Evolutionary conservation across 1,139 yeast species (phyloP).

Genomic region (Geotrichum klebahnii): DNA sequence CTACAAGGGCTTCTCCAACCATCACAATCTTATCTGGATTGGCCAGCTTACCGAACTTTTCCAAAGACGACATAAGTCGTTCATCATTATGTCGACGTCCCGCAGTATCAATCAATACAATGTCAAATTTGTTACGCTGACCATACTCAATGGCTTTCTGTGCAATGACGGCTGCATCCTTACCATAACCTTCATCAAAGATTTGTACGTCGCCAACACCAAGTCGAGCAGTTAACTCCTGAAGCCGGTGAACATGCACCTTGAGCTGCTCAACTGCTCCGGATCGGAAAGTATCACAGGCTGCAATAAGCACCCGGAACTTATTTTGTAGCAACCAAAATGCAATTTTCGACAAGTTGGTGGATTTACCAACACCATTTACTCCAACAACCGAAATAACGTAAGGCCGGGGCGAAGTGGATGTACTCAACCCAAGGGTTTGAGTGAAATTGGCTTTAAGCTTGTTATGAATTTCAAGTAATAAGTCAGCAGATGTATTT

Average conservation of each 20-base stretch:
- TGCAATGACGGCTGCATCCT: constrained; percentile 95
- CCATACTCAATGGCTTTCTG: constrained; percentile 83
- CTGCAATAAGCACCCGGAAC: constrained; percentile 82
- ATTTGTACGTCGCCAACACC: constrained; percentile 65
- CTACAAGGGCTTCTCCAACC: constrained; percentile 98
- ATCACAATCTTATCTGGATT: constrained; percentile 92
- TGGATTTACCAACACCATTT: constrained; percentile 96
- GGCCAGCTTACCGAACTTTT: constrained; percentile 92
- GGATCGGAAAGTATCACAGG: constrained; percentile 95
- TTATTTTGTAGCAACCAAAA: constrained; percentile 93
- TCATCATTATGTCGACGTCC: constrained; percentile 96
- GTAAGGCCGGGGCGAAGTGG: constrained; percentile 51
- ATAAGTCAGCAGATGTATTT: constrained; percentile 79
- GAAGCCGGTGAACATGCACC: constrained; percentile 83
- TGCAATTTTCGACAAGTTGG: constrained; percentile 88
- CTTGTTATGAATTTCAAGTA: constrained; percentile 70
- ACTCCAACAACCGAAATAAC: constrained; percentile 97
- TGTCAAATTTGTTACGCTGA: constrained; percentile 62
- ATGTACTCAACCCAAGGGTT: constrained; percentile 32
- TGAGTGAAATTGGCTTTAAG: constrained; percentile 34
- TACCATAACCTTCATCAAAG: constrained; percentile 94
- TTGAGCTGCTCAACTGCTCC: constrained; percentile 97
- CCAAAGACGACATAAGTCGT: constrained; percentile 90
- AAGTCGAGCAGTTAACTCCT: constrained; percentile 52
- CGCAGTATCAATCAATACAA: constrained; percentile 93